Evolutionary conservation across 2,329 filamentous ascomycete genomes (phyloP), one percentile per base, ranked within the genome.

Genomic region (Paraconiothyrium brasiliense): DNA sequence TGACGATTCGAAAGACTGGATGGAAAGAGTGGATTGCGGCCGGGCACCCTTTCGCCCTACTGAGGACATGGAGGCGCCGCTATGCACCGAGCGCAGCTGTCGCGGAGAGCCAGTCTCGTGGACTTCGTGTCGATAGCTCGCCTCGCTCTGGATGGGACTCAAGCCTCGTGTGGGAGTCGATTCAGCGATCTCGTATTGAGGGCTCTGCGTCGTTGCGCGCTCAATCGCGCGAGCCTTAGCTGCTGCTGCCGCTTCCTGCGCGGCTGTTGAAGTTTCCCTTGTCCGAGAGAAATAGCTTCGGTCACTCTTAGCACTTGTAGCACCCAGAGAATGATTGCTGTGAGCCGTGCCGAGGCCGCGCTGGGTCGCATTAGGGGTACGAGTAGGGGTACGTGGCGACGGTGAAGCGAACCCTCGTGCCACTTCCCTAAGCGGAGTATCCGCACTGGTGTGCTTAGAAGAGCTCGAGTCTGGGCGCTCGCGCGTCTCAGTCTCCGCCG

Each of bases 111-210:
- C 70, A 27, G 66, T 68, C 14, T 52, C 57, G 5, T 66, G 60
- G 5, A 64, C 58, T 24, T 72, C 74, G 22, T 76, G 73, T 32
- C 67, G 68, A 71, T 93, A 94, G 64, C 94, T 95, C 11, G 93
- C 94, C 16, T 97, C 92, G 71, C 94, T 97, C 68, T 95, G 94
- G 62, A 97, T 94, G 0, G 94, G 94, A 74, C 94, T 97, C 52
- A 96, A 80, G 11, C 89, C 90, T 46, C 92, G 90, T 46, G 85
- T 67, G 3, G 75, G 71, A 2, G 71, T 73, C 6, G 74, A 65
- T 22, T 72, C 72, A 5, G 70, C 73, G 57, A 78, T 76, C 52
- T 78, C 76, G 57, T 74, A 78, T 51, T 76, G 74, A n/a, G 76
- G 77, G 5, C 71, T 68, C 41, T 75, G 76, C n/a, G 74, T 71